Base-by-base conservation (phyloP, 345 rosid genomes). In the Isatis tinctoria region DNA sequence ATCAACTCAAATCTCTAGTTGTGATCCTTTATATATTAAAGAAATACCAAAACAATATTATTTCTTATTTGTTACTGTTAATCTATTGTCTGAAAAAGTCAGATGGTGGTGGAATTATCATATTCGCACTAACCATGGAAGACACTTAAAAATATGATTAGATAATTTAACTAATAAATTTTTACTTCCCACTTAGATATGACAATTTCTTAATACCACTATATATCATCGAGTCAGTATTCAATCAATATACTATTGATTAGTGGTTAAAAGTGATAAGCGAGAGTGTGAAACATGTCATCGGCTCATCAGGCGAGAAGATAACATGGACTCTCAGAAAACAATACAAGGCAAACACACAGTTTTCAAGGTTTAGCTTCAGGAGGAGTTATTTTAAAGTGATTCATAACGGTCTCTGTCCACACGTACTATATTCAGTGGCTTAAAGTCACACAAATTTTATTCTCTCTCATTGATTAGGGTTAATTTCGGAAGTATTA, bases 91-190 rank as follows among this genome's bases (percentile, higher is more conserved):
- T 52, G 27, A 2, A 26, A 52, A 47, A 65, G 44, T 47, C 44
- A 47, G 68, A 43, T 49, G 43, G 11, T 39, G 48, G 30, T 72
- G 20, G 69, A 18, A 53, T 62, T 11, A 40, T 54, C 60, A 35
- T 71, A 49, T 37, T 26, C 18, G 51, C 72, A 35, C 59, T 65
- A 65, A 36, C 40, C 67, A 57, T 57, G 41, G 5, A 35, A 27
- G 26, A 66, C 43, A 41, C 14, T 72, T 3, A 72, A 41, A 41
- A 11, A 3, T 62, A 61, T 39, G 69, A 72, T 71, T 60, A 35
- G 5, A 70, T 5, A 44, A 12, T 17, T 56, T 65, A 65, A 36
- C 14, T 33, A 65, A 73, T 22, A 22, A 1, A 22, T 20, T 39
- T 61, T 53, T 52, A 52, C 33, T 28, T 52, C 58, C 58, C 33